Evolutionary conservation across 176 grass and related monocot genomes (phyloP).

Genomic region (Juncus inflexus): DNA sequence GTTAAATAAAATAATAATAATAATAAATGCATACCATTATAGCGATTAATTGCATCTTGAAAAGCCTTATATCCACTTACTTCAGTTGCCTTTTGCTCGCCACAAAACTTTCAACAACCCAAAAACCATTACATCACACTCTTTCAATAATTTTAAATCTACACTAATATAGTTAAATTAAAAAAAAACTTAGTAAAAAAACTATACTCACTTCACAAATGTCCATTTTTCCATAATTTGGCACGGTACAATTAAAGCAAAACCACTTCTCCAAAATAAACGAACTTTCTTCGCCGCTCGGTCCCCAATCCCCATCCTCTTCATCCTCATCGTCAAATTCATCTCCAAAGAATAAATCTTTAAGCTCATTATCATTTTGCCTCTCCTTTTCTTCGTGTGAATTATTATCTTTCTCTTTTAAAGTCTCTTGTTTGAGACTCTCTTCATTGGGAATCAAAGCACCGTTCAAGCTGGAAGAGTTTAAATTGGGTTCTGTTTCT

Average conservation of each 20-base stretch:
- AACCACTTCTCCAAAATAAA: conserved; percentile 56
- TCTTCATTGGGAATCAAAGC: neutral
- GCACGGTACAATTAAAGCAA: conserved; percentile 75
- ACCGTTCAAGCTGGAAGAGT: neutral
- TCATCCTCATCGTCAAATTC: conserved; percentile 65
- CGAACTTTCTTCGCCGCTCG: conserved; percentile 23
- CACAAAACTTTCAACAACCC: conserved; percentile 35
- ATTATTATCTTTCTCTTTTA: neutral
- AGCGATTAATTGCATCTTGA: conserved; percentile 26
- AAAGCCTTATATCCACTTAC: conserved; percentile 65
- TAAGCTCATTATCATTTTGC: conserved; percentile 32
- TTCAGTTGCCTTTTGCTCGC: conserved; percentile 45
- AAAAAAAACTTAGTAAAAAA: conserved; percentile 5
- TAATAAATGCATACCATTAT: conserved; percentile 20
- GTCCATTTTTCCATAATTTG: conserved; percentile 44
- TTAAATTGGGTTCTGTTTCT: neutral
- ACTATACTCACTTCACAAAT: conserved; percentile 47
- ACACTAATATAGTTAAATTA: neutral
- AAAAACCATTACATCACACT: neutral
- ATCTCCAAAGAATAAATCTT: conserved; percentile 59
- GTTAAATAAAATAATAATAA: neutral
- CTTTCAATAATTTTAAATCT: no score
- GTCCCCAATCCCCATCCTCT: conserved; percentile 83
- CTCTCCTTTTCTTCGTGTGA: neutral
- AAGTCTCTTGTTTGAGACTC: neutral